Conservation (phyloP, 345 rosid genomes). For the Salix dunnii region DNA sequence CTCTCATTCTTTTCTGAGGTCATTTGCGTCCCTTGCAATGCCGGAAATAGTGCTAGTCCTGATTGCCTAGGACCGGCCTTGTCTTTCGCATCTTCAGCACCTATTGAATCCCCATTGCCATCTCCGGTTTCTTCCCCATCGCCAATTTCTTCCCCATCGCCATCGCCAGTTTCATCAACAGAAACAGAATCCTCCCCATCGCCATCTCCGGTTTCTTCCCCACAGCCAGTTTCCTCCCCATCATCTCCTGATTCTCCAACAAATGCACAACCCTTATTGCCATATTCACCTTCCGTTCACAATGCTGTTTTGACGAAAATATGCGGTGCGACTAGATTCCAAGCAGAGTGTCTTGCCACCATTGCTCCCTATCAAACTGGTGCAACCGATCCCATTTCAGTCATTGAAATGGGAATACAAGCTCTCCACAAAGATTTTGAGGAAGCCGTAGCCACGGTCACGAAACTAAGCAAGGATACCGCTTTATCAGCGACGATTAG, state of each 20-base stretch:
- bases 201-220: neutral
- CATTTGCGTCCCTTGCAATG: neutral
- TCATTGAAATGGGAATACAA: conserved; percentile 16
- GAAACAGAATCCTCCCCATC: neutral
- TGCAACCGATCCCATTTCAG: neutral
- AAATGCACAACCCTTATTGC: neutral
- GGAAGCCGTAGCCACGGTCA: neutral
- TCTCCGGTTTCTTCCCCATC: too few species aligned
- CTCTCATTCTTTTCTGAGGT: neutral
- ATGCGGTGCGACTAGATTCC: neutral
- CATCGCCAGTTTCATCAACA: neutral
- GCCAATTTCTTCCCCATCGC: neutral
- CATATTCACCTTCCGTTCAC: neutral
- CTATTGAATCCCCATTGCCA: neutral
- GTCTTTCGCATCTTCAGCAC: neutral
- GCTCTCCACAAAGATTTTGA: conserved; percentile 3
- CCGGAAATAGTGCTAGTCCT: neutral
- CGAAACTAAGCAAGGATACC: neutral
- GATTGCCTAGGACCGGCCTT: too few species aligned
- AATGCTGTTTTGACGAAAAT: neutral
- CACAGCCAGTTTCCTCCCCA: neutral
- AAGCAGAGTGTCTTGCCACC: conserved; percentile 2
- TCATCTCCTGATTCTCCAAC: neutral
- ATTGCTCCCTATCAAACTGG: neutral
- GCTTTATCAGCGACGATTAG: neutral